Percentiles rank a stretch among this genome's conserved stretches.
phyloP scores from a whole-genome alignment of 306 rosid genomes.

The Lagenaria siceraria region DNA sequence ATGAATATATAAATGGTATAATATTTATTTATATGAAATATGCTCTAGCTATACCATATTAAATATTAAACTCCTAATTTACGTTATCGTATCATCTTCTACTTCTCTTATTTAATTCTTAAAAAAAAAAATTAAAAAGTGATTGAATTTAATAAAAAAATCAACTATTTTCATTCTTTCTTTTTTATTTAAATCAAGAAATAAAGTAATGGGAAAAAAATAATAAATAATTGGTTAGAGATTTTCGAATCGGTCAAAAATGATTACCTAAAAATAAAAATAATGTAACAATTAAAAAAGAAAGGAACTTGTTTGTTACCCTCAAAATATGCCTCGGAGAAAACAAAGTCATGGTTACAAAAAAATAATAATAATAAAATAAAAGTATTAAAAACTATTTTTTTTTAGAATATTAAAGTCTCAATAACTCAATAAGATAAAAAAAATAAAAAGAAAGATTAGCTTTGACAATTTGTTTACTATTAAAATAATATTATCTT shows the following conservation, averaged over 20 bases:
- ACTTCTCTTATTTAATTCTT: not conserved
- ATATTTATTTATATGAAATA: too few relatives aligned
- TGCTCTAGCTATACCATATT: not conserved
- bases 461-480: constrained; percentile 17
- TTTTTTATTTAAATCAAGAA: not conserved
- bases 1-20: not conserved
- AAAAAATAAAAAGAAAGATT: not conserved
- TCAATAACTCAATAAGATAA: not conserved
- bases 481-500: constrained; percentile 2
- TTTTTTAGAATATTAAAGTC: not conserved
- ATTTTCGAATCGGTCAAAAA: constrained; percentile 1
- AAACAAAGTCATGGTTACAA: not conserved
- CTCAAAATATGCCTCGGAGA: constrained; percentile 5
- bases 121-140: too few relatives aligned
- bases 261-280: not conserved
- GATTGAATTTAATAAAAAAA: not conserved
- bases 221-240: not conserved
- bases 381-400: not conserved
- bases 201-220: not conserved
- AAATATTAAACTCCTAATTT: not conserved
- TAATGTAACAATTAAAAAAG: not conserved
- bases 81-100: not conserved
- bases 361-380: not conserved
- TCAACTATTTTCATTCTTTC: not conserved
- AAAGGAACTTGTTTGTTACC: not conserved